phyloP scores from a whole-genome alignment of 495 filamentous ascomycete genomes.

The Friedmanniomyces endolithicus region DNA sequence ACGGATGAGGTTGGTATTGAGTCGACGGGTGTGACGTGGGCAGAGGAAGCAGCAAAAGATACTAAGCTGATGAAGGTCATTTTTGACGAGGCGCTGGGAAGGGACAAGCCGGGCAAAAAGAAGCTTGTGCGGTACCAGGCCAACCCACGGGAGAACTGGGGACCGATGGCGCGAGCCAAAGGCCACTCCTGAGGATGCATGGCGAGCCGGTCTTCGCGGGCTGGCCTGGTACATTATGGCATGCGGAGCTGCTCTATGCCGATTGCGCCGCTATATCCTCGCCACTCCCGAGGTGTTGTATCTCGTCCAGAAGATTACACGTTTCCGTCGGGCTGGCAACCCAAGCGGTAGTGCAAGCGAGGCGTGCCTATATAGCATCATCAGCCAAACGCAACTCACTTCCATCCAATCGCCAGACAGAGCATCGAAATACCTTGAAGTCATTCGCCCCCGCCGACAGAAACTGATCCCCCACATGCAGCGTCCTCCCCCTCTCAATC shows the following conservation, averaged over 20 bases:
- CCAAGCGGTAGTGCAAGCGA: slow-evolving; percentile 66
- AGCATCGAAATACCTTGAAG: slow-evolving; percentile 53
- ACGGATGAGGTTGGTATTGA: slow-evolving; percentile 18
- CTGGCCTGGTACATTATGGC: neutral
- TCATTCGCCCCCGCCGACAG: slow-evolving; percentile 91
- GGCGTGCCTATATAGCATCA: slow-evolving; percentile 35
- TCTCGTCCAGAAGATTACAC: slow-evolving; percentile 73
- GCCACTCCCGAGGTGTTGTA: slow-evolving; percentile 36
- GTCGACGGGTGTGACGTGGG: slow-evolving; percentile 7
- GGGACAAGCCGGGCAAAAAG: slow-evolving; percentile 45
- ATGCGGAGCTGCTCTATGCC: no score
- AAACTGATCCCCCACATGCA: slow-evolving; percentile 95
- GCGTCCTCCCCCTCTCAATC: slow-evolving; percentile 45
- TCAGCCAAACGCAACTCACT: neutral
- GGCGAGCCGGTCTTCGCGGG: neutral
- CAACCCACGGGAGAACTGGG: slow-evolving; percentile 87
- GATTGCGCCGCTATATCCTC: neutral
- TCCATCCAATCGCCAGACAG: neutral
- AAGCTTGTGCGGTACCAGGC: slow-evolving; percentile 71
- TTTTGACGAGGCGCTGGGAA: slow-evolving; percentile 73
- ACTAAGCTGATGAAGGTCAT: slow-evolving; percentile 47
- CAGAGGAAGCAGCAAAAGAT: slow-evolving; percentile 8
- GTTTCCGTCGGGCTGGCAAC: slow-evolving; percentile 89
- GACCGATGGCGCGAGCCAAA: slow-evolving; percentile 70
- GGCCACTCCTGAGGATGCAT: slow-evolving; percentile 4